phyloP scores from a whole-genome alignment of 2,329 filamentous ascomycete genomes.

The Cladosporium sp. region DNA sequence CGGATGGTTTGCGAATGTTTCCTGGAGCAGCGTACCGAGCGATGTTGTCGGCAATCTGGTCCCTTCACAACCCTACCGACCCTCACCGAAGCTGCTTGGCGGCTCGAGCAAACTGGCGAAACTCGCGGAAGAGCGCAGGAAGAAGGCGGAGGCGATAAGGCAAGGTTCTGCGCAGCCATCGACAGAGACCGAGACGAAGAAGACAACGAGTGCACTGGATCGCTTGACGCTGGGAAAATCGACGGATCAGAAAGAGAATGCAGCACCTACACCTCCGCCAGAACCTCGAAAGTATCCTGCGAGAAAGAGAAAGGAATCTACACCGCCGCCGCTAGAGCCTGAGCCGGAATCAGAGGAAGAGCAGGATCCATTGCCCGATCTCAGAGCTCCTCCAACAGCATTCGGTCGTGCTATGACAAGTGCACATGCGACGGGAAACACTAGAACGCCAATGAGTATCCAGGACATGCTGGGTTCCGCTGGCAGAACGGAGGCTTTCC shows the following conservation, averaged over 20 bases:
- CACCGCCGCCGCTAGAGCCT: conserved; percentile 26
- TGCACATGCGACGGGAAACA: neutral
- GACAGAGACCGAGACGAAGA: conserved; percentile 66
- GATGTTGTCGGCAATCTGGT: conserved; percentile 65
- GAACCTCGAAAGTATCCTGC: conserved; percentile 28
- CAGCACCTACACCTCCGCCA: neutral
- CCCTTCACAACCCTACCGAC: conserved; percentile 56
- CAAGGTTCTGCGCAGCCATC: conserved; percentile 4
- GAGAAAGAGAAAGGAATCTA: conserved; percentile 32
- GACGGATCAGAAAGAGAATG: conserved; percentile 1
- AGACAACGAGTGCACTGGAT: conserved; percentile 50
- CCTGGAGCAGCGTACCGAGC: conserved; percentile 75
- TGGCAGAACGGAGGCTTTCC: conserved; percentile 27
- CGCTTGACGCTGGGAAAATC: conserved; percentile 16
- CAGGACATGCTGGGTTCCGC: conserved; percentile 30
- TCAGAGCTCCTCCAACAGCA: conserved; percentile 33
- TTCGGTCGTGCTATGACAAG: conserved; percentile 33
- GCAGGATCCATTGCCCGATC: conserved; percentile 30
- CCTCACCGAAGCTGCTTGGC: conserved; percentile 71
- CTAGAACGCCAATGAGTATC: conserved; percentile 23
- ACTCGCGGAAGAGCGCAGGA: conserved; percentile 80
- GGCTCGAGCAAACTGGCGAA: conserved; percentile 90
- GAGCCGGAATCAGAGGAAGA: conserved; percentile 23
- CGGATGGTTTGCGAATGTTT: conserved; percentile 77
- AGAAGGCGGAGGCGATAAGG: conserved; percentile 63